Evolutionary conservation across 768 basidiomycete genomes (phyloP).

Genomic region (Tubosaeta brunneosetosa): DNA sequence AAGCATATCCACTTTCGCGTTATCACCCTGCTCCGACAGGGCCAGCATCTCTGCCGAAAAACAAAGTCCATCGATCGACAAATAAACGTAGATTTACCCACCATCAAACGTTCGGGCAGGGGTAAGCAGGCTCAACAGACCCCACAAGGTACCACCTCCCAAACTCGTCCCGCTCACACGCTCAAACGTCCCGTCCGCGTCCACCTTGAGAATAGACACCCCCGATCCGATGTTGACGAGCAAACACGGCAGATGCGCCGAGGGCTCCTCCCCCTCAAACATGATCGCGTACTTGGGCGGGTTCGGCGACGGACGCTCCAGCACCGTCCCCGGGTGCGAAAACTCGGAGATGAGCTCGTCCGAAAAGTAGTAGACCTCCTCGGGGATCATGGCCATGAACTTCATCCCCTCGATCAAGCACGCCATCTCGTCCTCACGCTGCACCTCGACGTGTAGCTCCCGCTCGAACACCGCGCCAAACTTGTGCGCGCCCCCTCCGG

Average conservation of each 20-base stretch:
- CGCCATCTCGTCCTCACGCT: conserved; percentile 97
- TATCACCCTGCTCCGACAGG: conserved; percentile 91
- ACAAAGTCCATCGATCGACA: conserved; percentile 3
- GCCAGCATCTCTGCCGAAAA: conserved; percentile 81
- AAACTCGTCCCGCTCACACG: conserved; percentile 96
- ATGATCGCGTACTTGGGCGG: conserved; percentile 86
- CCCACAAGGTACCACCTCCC: conserved; percentile 97
- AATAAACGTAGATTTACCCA: conserved; percentile 38
- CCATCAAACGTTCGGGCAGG: conserved; percentile 95
- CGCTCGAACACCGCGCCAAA: conserved; percentile 80
- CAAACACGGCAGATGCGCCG: conserved; percentile 89
- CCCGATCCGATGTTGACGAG: conserved; percentile 98
- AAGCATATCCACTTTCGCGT: conserved; percentile 94
- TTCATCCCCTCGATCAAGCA: conserved; percentile 94
- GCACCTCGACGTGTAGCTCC: conserved; percentile 78
- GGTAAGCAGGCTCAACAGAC: conserved; percentile 89
- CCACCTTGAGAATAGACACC: conserved; percentile 95
- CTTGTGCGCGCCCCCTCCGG: conserved; percentile 94
- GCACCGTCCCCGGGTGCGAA: conserved; percentile 35
- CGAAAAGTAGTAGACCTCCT: conserved; percentile 98
- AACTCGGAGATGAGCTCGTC: conserved; percentile 86
- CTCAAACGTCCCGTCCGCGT: conserved; percentile 92
- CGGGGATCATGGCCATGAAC: conserved; percentile 93
- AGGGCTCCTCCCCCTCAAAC: conserved; percentile 74
- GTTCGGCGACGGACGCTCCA: conserved; percentile 86